Evolutionary conservation across 495 filamentous ascomycete species (phyloP).

Genomic region (Darksidea phi): DNA sequence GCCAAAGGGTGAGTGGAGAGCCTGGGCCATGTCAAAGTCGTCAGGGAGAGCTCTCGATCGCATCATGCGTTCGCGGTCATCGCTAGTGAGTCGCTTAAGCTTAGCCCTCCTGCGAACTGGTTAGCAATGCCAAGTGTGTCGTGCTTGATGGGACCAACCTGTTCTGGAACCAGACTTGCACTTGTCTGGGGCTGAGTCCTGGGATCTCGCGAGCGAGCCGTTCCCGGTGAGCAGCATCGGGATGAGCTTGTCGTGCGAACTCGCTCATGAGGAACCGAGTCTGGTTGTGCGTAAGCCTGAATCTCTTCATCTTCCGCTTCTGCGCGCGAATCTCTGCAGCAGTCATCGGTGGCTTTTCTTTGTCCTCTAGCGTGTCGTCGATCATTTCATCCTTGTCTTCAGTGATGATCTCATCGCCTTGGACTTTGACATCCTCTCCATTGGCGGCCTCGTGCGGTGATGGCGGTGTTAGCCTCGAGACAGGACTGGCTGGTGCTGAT

Average conservation of each 20-base stretch:
- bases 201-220: conserved; percentile 88
- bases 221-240: conserved; percentile 90
- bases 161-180: conserved; percentile 99
- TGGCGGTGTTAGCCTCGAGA: conserved; percentile 39
- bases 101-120: conserved; percentile 71
- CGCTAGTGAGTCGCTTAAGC: conserved; percentile 87
- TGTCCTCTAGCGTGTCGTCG: conserved; percentile 47
- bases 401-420: conserved; percentile 41
- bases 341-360: conserved; percentile 57
- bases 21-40: conserved; percentile 88
- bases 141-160: conserved; percentile 58
- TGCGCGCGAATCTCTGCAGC: conserved; percentile 72
- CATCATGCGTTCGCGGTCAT: conserved; percentile 91
- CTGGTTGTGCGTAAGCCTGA: conserved; percentile 93
- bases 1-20: conserved; percentile 70
- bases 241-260: conserved; percentile 92
- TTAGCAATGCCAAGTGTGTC: conserved; percentile 35
- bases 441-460: conserved; percentile 36
- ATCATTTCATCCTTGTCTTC: conserved; percentile 50
- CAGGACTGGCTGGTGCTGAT: conserved; percentile 45
- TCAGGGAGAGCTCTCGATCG: conserved; percentile 89
- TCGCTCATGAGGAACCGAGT: conserved; percentile 97
- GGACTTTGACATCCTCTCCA: conserved; percentile 36
- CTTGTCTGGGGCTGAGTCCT: conserved; percentile 86
- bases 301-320: conserved; percentile 93